A percentile compares a stretch with the other conserved stretches of the same genome.
Conservation (phyloP, 345 rosid species). For the Salix udensis region DNA sequence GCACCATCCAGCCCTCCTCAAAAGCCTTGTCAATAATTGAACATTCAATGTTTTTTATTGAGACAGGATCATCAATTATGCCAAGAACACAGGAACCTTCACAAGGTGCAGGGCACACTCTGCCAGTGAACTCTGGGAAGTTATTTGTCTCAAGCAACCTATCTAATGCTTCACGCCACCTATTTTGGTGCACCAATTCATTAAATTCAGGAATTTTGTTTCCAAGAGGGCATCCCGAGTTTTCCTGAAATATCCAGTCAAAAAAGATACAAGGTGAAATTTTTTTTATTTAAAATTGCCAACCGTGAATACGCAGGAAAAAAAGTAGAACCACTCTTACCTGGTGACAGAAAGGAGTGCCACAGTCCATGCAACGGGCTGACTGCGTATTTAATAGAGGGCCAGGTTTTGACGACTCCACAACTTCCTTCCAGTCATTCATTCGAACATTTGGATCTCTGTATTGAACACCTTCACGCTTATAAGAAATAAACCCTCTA, state of each 20-base stretch:
- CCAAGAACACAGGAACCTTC: conserved; percentile 99
- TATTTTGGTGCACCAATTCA: conserved; percentile 92
- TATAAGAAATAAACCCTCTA: conserved; percentile 84
- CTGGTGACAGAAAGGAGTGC: conserved; percentile 99
- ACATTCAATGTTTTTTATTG: conserved; percentile 90
- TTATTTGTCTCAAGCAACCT: conserved; percentile 96
- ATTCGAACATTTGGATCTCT: conserved; percentile 85
- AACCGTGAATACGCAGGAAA: background rate
- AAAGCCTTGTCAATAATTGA: conserved; percentile 91
- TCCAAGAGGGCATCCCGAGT: conserved; percentile 98
- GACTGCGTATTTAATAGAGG: conserved; percentile 87
- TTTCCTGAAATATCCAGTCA: conserved; percentile 49
- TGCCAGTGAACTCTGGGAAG: conserved; percentile 97
- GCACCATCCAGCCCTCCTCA: conserved; percentile 98
- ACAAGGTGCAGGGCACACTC: conserved; percentile 99
- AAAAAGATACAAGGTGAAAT: background rate
- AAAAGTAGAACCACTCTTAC: conserved; percentile 24
- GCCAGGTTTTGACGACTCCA: conserved; percentile 74
- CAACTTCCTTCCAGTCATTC: conserved; percentile 93
- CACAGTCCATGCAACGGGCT: conserved; percentile 99
- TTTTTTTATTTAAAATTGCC: background rate
- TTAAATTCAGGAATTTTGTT: conserved; percentile 99
- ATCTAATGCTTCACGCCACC: conserved; percentile 97
- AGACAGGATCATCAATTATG: conserved; percentile 98
- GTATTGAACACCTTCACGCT: conserved; percentile 85